Percentiles rank a stretch among this genome's conserved stretches.
phyloP scores from a whole-genome alignment of 148 eudicot species.

The Pouteria glomerata region DNA sequence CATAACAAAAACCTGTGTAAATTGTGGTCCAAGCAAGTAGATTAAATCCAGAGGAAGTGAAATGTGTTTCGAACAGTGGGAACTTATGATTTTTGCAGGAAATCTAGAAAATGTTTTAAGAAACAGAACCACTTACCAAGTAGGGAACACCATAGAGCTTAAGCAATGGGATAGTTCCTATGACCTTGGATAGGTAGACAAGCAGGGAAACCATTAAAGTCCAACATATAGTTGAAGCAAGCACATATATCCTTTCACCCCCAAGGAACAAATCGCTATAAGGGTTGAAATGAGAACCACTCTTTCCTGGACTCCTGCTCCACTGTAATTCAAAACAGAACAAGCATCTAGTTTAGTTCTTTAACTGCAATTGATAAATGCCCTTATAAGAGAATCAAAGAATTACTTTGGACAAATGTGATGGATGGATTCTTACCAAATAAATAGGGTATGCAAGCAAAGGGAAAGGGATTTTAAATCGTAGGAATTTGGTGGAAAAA shows the following conservation, averaged over 20 bases:
- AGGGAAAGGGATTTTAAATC: constrained; percentile 49
- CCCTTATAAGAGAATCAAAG: not conserved
- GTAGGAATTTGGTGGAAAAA: constrained; percentile 32
- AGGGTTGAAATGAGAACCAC: constrained; percentile 54
- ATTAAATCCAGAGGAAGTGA: constrained; percentile 7
- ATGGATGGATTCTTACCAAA: constrained; percentile 22
- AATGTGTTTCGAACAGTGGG: too few relatives aligned
- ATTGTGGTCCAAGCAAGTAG: not conserved
- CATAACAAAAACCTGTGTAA: constrained; percentile 38
- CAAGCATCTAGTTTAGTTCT: constrained; percentile 1
- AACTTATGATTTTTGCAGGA: too few relatives aligned
- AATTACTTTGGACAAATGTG: not conserved
- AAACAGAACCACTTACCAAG: constrained; percentile 25
- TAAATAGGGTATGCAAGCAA: constrained; percentile 44
- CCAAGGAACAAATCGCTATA: constrained; percentile 38
- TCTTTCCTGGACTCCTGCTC: constrained; percentile 47
- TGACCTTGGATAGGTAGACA: constrained; percentile 20
- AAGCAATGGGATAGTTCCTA: constrained; percentile 28
- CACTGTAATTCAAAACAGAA: constrained; percentile 23
- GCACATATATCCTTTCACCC: constrained; percentile 34
- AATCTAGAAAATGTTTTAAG: not conserved
- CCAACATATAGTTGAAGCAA: constrained; percentile 49
- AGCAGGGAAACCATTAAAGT: constrained; percentile 32
- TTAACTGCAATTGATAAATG: not conserved
- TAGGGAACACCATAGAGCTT: constrained; percentile 48